Evolutionary conservation across 1,139 yeast genomes (phyloP).

Genomic region (Scheffersomyces parashehatae): DNA sequence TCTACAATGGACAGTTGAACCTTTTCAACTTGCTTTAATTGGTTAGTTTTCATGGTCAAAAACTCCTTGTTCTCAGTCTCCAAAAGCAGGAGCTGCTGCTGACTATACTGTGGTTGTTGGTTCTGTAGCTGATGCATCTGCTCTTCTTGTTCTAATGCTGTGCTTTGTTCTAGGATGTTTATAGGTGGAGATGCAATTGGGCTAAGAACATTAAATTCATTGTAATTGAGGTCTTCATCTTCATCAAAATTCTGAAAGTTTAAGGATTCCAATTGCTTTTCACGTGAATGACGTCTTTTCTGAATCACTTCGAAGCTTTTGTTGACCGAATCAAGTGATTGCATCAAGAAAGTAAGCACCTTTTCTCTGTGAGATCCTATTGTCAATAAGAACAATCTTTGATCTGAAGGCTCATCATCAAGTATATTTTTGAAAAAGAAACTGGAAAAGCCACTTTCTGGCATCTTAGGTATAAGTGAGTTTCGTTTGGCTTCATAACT

Average conservation of each 20-base stretch:
- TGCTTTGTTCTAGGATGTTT: constrained; percentile 26
- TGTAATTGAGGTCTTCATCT: constrained; percentile 8
- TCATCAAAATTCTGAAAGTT: constrained; percentile 43
- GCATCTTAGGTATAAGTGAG: constrained; percentile 16
- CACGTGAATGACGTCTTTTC: constrained; percentile 41
- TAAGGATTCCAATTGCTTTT: constrained; percentile 38
- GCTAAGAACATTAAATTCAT: constrained; percentile 12
- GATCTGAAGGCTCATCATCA: constrained; percentile 30
- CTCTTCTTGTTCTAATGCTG: constrained; percentile 15
- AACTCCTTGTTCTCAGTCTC: constrained; percentile 74
- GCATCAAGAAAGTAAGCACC: constrained; percentile 39
- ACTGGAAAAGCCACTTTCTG: constrained; percentile 13
- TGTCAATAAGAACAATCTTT: constrained; percentile 25
- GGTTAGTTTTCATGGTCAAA: constrained; percentile 60
- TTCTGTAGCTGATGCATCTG: constrained; percentile 8
- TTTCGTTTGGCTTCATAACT: constrained; percentile 52
- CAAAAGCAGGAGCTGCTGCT: constrained; percentile 67
- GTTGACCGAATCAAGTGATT: constrained; percentile 33
- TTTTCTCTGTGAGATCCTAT: constrained; percentile 38
- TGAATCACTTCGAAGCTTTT: constrained; percentile 43
- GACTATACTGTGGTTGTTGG: constrained; percentile 41
- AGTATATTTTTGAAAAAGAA: constrained; percentile 30
- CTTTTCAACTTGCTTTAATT: constrained; percentile 64
- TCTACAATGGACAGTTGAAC: constrained; percentile 82
- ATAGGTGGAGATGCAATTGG: constrained; percentile 10